Evolutionary conservation across 202 grass and related monocot genomes (phyloP), one percentile per base, ranked within the genome.

Genomic region (Brachypodium distachyon): DNA sequence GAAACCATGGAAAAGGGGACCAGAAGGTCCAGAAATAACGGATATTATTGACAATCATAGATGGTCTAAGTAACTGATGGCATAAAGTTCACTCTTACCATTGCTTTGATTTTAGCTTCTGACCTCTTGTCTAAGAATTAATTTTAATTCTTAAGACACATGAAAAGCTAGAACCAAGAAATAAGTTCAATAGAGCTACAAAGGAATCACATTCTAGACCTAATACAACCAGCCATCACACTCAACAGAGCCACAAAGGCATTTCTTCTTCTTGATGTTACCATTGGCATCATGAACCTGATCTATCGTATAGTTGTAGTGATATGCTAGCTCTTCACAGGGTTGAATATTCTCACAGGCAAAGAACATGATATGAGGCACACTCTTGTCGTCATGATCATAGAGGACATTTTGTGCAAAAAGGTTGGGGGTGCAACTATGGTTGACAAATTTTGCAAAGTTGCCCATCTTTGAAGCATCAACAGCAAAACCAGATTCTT

Each of bases 221-320:
- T 97, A 93, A 91, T 91, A 97, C 88, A 97, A 83, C 93, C 93
- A 92, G n/a, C 88, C 77, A 64, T 87, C 85, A 64, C 93, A 97
- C 70, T 93, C 93, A 48, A 32, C 17, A 61, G 93, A 90, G 37
- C 93, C 88, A 61, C 93, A 97, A 61, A 86, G 87, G 74, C 93
- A 97, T 67, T 89, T 82, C 83, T 91, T 91, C 65, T 91, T 93
- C 88, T 93, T 97, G 72, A 97, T 88, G 84, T 97, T 97, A 77
- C 93, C 93, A 57, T 87, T 70, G 21, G 58, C 68, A 77, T 97
- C 93, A 85, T 97, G 39, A 75, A 97, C 93, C 75, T 93, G 85
- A 86, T 91, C 93, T 61, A 93, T 82, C 21, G 81, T 63, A 81
- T 97, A 97, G 63, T 97, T 97, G 81, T 97, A 97, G 66, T 97